Percentiles rank a stretch among this genome's conserved stretches.
Conservation (phyloP, 75 land plant genomes). For the Sequoia sempervirens region DNA sequence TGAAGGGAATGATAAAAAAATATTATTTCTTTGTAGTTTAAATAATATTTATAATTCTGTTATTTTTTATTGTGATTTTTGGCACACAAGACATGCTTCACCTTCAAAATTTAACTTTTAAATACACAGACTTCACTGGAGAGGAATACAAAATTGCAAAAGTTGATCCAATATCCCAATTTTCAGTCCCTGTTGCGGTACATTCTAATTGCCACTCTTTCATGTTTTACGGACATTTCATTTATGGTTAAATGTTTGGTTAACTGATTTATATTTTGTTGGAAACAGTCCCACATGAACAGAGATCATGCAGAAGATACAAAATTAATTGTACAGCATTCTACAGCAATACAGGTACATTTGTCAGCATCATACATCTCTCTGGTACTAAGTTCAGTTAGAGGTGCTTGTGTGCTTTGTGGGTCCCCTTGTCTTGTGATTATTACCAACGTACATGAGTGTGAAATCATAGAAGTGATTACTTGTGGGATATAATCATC, state of each 20-base stretch:
- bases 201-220: background rate
- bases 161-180: slow-evolving; percentile 92
- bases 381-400: background rate
- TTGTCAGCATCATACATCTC: background rate
- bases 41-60: background rate
- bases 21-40: background rate
- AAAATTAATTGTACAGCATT: slow-evolving; percentile 66
- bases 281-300: slow-evolving; percentile 88
- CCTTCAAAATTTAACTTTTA: slow-evolving; percentile 7
- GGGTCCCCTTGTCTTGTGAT: background rate
- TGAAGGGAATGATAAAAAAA: background rate
- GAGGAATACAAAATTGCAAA: slow-evolving; percentile 67
- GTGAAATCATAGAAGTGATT: background rate
- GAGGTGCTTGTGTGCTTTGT: slow-evolving; percentile 22
- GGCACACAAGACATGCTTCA: background rate
- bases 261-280: background rate
- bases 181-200: slow-evolving; percentile 83
- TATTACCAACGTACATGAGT: background rate
- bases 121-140: slow-evolving; percentile 45
- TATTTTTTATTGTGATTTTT: background rate
- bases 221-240: background rate
- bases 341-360: slow-evolving; percentile 32
- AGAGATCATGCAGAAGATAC: slow-evolving; percentile 93
- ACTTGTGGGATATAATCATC: background rate
- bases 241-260: background rate